These are phyloP conservation scores for Dryas drummondii DNA, from an alignment of 306 rosid species.

Conservation along the genomic window DNA sequence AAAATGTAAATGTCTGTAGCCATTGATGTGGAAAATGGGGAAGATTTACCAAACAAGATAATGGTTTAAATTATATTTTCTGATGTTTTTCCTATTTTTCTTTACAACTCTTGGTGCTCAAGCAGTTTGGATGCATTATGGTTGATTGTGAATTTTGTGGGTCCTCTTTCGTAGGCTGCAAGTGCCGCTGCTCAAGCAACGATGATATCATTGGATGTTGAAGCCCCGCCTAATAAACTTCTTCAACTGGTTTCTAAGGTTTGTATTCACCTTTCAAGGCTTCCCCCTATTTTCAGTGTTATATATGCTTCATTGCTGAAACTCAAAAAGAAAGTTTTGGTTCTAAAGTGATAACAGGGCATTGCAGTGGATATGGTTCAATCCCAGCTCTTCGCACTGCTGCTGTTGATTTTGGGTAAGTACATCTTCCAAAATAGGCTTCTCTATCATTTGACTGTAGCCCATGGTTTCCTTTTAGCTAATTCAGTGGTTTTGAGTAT, in stretches of 20 bases:
- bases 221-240: no score
- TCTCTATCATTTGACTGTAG: neutral
- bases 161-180: conserved; percentile 59
- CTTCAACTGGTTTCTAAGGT: no score
- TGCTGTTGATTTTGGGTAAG: conserved; percentile 69
- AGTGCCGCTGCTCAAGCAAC: conserved; percentile 83
- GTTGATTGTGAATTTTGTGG: neutral
- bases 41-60: neutral
- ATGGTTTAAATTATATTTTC: neutral
- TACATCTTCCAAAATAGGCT: neutral
- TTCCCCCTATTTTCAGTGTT: conserved; percentile 2
- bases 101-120: neutral
- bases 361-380: conserved; percentile 59
- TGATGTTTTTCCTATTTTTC: neutral
- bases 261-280: conserved; percentile 20
- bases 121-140: neutral
- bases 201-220: neutral
- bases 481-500: no score
- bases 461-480: neutral
- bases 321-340: conserved; percentile 25
- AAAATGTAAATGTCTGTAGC: neutral
- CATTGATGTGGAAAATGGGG: no score
- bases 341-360: conserved; percentile 71
- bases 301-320: conserved; percentile 18
- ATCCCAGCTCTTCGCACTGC: conserved; percentile 33